phyloP scores from a whole-genome alignment of 495 filamentous ascomycete species.

The Penicillium steckii region DNA sequence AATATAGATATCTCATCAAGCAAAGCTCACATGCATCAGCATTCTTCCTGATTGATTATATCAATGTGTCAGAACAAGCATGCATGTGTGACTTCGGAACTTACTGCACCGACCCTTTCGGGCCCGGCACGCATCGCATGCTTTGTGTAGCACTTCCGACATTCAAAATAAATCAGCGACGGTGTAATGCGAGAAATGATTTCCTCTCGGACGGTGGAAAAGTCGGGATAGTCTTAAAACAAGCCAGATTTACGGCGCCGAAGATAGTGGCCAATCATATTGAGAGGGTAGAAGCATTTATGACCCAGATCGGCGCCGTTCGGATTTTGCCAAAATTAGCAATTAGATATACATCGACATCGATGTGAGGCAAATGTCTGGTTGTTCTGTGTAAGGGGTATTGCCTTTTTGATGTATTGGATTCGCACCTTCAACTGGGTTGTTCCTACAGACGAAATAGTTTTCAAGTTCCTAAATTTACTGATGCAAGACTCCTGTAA shows the following conservation, averaged over 20 bases:
- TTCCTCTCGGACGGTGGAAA: no score
- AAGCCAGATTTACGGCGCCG: neutral
- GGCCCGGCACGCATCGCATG: slow-evolving; percentile 3
- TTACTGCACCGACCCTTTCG: slow-evolving; percentile 2
- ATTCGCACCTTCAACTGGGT: no score
- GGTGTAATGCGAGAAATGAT: no score
- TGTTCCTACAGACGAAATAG: no score
- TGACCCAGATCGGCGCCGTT: neutral
- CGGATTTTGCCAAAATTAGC: no score
- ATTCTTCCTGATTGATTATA: neutral
- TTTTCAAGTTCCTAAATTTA: no score
- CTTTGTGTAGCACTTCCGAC: neutral
- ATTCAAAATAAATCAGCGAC: no score
- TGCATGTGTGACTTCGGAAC: neutral
- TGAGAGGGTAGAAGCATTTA: neutral
- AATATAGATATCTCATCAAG: neutral
- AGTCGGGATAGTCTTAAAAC: neutral
- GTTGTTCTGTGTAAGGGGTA: no score
- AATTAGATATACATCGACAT: no score
- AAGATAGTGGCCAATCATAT: neutral
- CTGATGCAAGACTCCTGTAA: no score
- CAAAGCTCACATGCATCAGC: slow-evolving; percentile 3
- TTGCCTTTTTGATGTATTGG: no score
- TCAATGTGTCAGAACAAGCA: neutral
- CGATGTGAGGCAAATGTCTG: no score